Conservation (phyloP, 306 rosid genomes). For the Quercus glauca region DNA sequence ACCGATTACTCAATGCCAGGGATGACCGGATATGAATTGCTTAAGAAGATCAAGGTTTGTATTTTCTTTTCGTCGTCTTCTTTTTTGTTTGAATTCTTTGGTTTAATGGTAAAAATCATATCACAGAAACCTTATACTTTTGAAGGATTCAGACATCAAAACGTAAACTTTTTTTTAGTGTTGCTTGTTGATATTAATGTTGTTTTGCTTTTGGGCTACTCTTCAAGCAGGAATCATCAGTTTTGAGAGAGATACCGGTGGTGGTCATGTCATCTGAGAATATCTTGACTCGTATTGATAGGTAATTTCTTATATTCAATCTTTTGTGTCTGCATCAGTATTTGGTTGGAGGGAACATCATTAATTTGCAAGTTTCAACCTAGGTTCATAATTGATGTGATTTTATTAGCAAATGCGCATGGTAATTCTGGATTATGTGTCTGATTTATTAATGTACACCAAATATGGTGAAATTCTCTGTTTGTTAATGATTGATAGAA, state of each 20-base stretch:
- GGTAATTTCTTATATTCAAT: slow-evolving; percentile 41
- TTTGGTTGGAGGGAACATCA: not conserved
- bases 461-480: not conserved
- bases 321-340: not conserved
- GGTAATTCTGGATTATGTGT: slow-evolving; percentile 2
- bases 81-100: too few species aligned
- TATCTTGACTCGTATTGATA: slow-evolving; percentile 78
- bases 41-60: slow-evolving; percentile 86
- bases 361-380: not conserved
- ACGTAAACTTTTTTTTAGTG: too few species aligned
- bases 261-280: slow-evolving; percentile 97
- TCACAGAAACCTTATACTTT: not conserved
- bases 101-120: not conserved
- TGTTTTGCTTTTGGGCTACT: not conserved
- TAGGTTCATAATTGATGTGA: not conserved
- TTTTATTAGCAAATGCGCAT: not conserved
- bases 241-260: slow-evolving; percentile 84
- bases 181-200: not conserved
- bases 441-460: not conserved
- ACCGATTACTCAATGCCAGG: slow-evolving; percentile 99
- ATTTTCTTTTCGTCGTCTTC: not conserved
- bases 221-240: slow-evolving; percentile 74
- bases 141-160: not conserved
- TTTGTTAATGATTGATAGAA: not conserved
- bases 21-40: slow-evolving; percentile 94